A percentile compares a stretch with the other conserved stretches of the same genome.
phyloP scores from a whole-genome alignment of 2,329 filamentous ascomycete genomes.

The Metarhizium anisopliae region DNA sequence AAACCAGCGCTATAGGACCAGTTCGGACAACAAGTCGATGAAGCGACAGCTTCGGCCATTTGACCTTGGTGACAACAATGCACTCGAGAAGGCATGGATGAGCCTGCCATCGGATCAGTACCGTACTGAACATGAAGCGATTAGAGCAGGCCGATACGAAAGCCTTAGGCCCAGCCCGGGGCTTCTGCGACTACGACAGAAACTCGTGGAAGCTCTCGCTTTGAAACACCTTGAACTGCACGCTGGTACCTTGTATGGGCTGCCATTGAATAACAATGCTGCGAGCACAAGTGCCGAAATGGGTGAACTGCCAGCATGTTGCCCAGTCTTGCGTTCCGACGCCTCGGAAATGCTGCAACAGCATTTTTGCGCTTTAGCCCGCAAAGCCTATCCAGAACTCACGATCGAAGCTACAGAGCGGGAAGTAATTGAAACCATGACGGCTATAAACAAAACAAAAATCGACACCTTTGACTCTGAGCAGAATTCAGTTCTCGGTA shows the following conservation, averaged over 20 bases:
- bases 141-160: conserved; percentile 1
- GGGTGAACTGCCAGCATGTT: conserved; percentile 37
- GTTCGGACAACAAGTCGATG: conserved; percentile 40
- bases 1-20: conserved; percentile 41
- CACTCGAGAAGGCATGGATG: conserved; percentile 71
- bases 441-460: conserved; percentile 6
- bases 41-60: conserved; percentile 67
- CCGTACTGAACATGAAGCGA: conserved; percentile 36
- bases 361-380: conserved; percentile 40
- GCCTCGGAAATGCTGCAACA: conserved; percentile 36
- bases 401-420: conserved; percentile 35
- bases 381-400: conserved; percentile 30
- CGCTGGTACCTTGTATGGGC: background rate
- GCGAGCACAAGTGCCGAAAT: background rate
- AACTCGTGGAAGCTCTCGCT: conserved; percentile 3
- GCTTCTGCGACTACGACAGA: conserved; percentile 23
- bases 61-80: conserved; percentile 67
- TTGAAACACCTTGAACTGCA: conserved; percentile 2
- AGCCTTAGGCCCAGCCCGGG: conserved; percentile 6
- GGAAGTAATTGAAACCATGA: conserved; percentile 31
- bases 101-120: conserved; percentile 43
- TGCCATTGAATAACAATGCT: background rate
- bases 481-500: conserved; percentile 4
- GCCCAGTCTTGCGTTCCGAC: conserved; percentile 37
- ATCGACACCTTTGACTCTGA: background rate